Conservation (phyloP, 2,329 filamentous ascomycete genomes). For the Phyllachora maydis region DNA sequence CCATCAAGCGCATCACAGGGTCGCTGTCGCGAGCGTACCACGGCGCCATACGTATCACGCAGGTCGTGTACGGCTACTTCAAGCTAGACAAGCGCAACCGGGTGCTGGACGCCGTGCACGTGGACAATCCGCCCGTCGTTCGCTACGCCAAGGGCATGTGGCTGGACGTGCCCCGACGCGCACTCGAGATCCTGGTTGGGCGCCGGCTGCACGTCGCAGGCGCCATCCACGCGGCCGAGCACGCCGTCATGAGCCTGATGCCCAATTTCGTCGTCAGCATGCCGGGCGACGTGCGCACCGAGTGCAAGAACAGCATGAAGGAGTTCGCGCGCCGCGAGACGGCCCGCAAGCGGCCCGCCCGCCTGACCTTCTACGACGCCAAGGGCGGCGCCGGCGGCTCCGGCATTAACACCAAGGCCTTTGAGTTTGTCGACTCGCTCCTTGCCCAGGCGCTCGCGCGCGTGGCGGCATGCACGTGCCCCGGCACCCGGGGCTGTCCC, state of each 20-base stretch:
- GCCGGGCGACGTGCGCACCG: conserved; percentile 81
- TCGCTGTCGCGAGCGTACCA: conserved; percentile 58
- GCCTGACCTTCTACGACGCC: conserved; percentile 86
- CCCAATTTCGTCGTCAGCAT: conserved; percentile 81
- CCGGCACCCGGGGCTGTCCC: conserved; percentile 63
- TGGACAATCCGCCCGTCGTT: conserved; percentile 83
- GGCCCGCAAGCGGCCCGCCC: conserved; percentile 60
- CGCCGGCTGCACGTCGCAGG: conserved; percentile 63
- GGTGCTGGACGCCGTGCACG: conserved; percentile 77
- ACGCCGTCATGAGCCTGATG: conserved; percentile 70
- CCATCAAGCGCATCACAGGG: conserved; percentile 48
- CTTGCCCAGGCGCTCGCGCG: conserved; percentile 56
- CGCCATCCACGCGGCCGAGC: conserved; percentile 86
- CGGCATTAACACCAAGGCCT: conserved; percentile 81
- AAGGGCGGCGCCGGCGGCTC: conserved; percentile 71
- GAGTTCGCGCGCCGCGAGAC: conserved; percentile 59
- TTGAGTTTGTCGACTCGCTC: conserved; percentile 73
- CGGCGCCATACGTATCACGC: conserved; percentile 67
- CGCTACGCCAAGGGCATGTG: conserved; percentile 80
- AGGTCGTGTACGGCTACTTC: conserved; percentile 91
- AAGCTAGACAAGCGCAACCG: conserved; percentile 76
- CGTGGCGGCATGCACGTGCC: conserved; percentile 56
- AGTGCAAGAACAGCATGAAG: conserved; percentile 78
- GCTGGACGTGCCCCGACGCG: conserved; percentile 69
- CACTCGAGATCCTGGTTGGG: conserved; percentile 58